A percentile compares a stretch with the other conserved stretches of the same genome.
phyloP scores from a whole-genome alignment of 2,329 filamentous ascomycete genomes.

The Fragosphaeria purpurea region DNA sequence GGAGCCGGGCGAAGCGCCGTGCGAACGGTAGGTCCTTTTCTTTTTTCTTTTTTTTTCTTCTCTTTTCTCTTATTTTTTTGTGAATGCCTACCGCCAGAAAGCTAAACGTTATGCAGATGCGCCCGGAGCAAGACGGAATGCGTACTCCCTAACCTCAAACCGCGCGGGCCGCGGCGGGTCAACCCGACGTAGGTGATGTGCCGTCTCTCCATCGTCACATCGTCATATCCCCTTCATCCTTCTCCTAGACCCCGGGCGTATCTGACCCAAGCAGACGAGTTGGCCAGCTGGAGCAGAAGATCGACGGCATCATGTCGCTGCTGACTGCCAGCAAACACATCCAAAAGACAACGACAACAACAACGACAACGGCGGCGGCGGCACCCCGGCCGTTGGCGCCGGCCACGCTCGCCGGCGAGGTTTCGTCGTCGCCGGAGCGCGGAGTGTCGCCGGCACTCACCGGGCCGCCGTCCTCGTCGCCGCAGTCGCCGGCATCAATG shows the following conservation, averaged over 20 bases:
- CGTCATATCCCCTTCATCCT: no score
- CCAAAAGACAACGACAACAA: background rate
- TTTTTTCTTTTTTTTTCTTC: no score
- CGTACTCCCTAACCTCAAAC: slow-evolving; percentile 14
- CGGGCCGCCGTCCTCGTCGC: background rate
- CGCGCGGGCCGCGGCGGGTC: slow-evolving; percentile 13
- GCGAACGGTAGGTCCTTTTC: slow-evolving; percentile 10
- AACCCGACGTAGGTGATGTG: slow-evolving; percentile 11
- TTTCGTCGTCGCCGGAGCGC: background rate
- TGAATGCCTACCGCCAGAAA: background rate
- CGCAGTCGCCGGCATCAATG: background rate
- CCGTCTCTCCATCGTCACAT: background rate
- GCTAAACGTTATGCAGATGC: slow-evolving; percentile 8
- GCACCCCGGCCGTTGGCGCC: background rate
- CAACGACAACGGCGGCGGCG: background rate
- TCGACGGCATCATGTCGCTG: slow-evolving; percentile 29
- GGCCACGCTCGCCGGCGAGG: background rate
- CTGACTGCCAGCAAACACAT: slow-evolving; percentile 23
- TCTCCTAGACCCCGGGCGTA: background rate
- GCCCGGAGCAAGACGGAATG: slow-evolving; percentile 12
- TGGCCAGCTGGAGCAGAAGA: slow-evolving; percentile 28
- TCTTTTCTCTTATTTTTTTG: no score
- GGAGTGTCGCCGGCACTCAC: background rate
- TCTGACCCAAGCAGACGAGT: slow-evolving; percentile 20
- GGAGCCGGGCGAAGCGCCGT: slow-evolving; percentile 15